Conservation (phyloP, 208 protist species). For the Trypanosoma melophagium region DNA sequence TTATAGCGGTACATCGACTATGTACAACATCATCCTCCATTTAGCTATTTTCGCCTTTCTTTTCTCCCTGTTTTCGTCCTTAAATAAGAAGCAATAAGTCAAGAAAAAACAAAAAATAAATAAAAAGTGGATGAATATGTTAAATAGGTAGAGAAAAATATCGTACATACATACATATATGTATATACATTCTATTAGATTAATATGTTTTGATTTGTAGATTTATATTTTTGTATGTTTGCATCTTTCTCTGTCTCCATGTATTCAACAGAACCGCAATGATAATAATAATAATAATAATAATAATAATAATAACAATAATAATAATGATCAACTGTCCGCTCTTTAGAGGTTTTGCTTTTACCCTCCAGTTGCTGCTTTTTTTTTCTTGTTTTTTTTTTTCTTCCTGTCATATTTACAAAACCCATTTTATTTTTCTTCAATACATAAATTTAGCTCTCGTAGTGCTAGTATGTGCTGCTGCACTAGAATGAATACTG, state of each 20-base stretch:
- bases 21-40: slow-evolving; percentile 70
- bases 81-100: not conserved
- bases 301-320: no score
- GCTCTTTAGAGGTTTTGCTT: no score
- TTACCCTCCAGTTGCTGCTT: no score
- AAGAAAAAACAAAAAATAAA: not conserved
- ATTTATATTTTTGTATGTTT: not conserved
- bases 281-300: no score
- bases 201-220: not conserved
- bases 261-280: no score
- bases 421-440: not conserved
- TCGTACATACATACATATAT: slow-evolving; percentile 1
- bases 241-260: not conserved
- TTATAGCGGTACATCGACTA: slow-evolving; percentile 34
- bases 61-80: slow-evolving; percentile 10
- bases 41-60: not conserved
- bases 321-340: no score
- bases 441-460: not conserved
- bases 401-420: no score
- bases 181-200: not conserved
- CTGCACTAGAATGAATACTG: not conserved
- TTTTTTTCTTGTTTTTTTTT: no score
- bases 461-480: not conserved
- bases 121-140: not conserved
- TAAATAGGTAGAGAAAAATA: not conserved